These are phyloP conservation scores for Cyclotella atomus DNA, from an alignment of 108 stramenopile species.

Conservation along the genomic window DNA sequence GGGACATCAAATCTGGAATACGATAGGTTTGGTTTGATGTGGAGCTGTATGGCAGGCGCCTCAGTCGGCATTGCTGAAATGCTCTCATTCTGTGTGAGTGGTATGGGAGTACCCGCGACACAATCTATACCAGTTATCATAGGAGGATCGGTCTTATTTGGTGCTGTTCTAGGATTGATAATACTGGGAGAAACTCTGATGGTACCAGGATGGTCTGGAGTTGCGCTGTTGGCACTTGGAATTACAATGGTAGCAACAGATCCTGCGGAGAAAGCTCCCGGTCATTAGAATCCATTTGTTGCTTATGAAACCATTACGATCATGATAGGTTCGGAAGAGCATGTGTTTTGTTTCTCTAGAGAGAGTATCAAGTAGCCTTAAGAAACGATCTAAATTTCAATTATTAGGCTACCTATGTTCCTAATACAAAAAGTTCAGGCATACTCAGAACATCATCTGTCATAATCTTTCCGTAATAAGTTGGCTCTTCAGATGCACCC, in stretches of 20 bases:
- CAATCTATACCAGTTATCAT: constrained; percentile 75
- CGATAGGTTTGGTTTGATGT: constrained; percentile 15
- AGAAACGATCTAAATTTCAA: neutral
- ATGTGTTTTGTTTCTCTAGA: no score
- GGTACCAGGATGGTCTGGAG: constrained; percentile 64
- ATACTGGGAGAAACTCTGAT: constrained; percentile 52
- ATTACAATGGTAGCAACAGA: constrained; percentile 69
- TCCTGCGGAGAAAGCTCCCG: constrained; percentile 15
- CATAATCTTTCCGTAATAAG: constrained; percentile 60
- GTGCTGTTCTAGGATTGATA: constrained; percentile 54
- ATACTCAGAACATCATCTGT: constrained; percentile 61
- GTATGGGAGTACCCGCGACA: constrained; percentile 76
- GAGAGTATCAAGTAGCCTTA: no score
- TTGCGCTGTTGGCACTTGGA: constrained; percentile 53
- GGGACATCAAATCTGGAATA: constrained; percentile 18
- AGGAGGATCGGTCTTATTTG: constrained; percentile 75
- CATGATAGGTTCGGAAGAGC: no score
- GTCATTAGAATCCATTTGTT: no score
- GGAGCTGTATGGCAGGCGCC: constrained; percentile 24
- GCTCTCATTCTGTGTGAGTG: constrained; percentile 59
- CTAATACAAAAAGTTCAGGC: constrained; percentile 48
- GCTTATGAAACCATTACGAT: no score
- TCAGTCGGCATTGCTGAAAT: constrained; percentile 71
- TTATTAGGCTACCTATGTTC: neutral
- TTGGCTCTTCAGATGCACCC: constrained; percentile 36